These are phyloP conservation scores for Ceratocystis colombiana DNA, from an alignment of 2,329 filamentous ascomycete species.

Conservation along the genomic window DNA sequence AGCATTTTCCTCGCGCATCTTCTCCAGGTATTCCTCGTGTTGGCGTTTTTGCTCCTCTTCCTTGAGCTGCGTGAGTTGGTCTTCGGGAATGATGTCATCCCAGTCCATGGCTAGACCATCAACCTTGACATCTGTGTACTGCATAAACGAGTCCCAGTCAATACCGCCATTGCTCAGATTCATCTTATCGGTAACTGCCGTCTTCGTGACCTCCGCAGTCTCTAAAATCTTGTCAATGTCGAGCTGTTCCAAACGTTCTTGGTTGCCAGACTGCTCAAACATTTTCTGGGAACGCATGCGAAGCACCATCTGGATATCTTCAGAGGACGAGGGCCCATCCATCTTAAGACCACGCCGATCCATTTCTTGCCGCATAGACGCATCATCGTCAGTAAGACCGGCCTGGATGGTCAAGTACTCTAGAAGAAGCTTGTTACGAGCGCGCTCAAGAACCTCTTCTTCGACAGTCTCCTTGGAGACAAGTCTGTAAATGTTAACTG, in stretches of 20 bases:
- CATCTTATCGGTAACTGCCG: slow-evolving; percentile 86
- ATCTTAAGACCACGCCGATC: slow-evolving; percentile 64
- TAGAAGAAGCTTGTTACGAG: slow-evolving; percentile 91
- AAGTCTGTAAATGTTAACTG: slow-evolving; percentile 90
- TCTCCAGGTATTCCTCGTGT: slow-evolving; percentile 71
- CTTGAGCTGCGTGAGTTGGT: slow-evolving; percentile 81
- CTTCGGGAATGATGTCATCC: slow-evolving; percentile 96
- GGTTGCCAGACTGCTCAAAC: slow-evolving; percentile 95
- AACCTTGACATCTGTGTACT: slow-evolving; percentile 96
- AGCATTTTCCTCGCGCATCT: slow-evolving; percentile 73
- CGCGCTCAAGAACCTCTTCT: slow-evolving; percentile 91
- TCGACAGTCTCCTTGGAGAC: slow-evolving; percentile 98
- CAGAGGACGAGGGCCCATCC: slow-evolving; percentile 77
- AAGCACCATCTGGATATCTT: slow-evolving; percentile 91
- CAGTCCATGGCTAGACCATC: slow-evolving; percentile 71
- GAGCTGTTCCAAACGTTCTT: slow-evolving; percentile 90
- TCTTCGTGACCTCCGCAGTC: slow-evolving; percentile 94
- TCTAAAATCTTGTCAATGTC: slow-evolving; percentile 96
- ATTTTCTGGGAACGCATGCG: slow-evolving; percentile 98
- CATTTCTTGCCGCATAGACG: slow-evolving; percentile 63
- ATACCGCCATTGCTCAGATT: slow-evolving; percentile 78
- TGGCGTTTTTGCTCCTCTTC: slow-evolving; percentile 76
- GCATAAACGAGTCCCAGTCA: slow-evolving; percentile 85
- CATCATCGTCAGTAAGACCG: slow-evolving; percentile 90
- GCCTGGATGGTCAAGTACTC: slow-evolving; percentile 97